Conservation (phyloP, 179 eudicot genomes). For the Carnegiea gigantea region DNA sequence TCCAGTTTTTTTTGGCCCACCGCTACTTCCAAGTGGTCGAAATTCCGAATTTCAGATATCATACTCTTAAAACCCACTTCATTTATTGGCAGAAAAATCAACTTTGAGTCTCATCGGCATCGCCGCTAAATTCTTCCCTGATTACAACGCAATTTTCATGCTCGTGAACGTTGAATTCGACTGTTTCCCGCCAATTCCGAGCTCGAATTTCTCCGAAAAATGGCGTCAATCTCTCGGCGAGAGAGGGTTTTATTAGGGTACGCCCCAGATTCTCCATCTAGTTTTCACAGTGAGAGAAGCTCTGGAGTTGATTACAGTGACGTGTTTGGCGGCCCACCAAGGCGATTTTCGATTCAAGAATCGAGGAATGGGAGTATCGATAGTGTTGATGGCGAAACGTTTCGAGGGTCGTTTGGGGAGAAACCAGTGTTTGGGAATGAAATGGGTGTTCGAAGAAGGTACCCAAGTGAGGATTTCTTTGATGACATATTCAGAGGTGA, state of each 20-base stretch:
- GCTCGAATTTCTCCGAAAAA: not conserved
- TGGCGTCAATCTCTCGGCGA: slow-evolving; percentile 28
- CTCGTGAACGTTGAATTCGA: not conserved
- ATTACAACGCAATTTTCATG: not conserved
- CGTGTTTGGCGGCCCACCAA: slow-evolving; percentile 95
- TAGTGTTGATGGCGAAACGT: slow-evolving; percentile 14
- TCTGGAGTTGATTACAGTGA: slow-evolving; percentile 76
- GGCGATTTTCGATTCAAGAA: slow-evolving; percentile 57
- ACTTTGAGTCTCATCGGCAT: not conserved
- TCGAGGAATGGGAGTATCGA: slow-evolving; percentile 18
- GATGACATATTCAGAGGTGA: slow-evolving; percentile 82
- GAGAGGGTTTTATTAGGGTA: slow-evolving; percentile 31
- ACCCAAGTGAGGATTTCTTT: slow-evolving; percentile 61
- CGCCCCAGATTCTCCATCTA: slow-evolving; percentile 20
- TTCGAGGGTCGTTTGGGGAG: slow-evolving; percentile 32
- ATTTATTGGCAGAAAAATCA: no score
- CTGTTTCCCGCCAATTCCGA: not conserved
- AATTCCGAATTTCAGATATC: not conserved
- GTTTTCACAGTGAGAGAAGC: slow-evolving; percentile 1
- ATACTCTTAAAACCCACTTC: slow-evolving; percentile 3
- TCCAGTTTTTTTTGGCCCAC: no score
- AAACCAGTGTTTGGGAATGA: slow-evolving; percentile 76
- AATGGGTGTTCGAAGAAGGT: slow-evolving; percentile 37
- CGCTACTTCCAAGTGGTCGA: not conserved
- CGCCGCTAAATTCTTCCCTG: not conserved